phyloP scores from a whole-genome alignment of 1,284 basidiomycete genomes.

The Exobasidium cylindrosporum region DNA sequence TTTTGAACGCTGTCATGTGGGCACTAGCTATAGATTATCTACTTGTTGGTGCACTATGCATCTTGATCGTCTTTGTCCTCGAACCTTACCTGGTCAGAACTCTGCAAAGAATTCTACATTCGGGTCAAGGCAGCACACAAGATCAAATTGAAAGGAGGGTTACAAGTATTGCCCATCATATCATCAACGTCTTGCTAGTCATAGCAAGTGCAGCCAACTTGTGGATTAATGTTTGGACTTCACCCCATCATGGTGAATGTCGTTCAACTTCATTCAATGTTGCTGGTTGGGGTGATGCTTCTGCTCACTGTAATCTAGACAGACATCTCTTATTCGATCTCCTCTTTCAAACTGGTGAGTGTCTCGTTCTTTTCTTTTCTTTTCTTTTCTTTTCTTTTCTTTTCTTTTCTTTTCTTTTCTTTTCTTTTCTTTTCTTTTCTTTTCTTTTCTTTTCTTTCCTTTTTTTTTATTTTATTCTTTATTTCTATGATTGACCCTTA shows the following conservation, averaged over 20 bases:
- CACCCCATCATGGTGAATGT: constrained; percentile 13
- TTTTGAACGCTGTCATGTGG: constrained; percentile 35
- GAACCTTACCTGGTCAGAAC: constrained; percentile 4
- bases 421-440: background rate
- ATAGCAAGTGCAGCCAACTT: constrained; percentile 24
- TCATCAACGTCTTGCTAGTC: constrained; percentile 23
- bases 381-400: background rate
- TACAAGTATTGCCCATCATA: constrained; percentile 2
- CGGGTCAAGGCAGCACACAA: background rate
- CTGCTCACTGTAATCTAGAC: background rate
- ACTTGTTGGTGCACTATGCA: constrained; percentile 24
- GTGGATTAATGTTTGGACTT: constrained; percentile 35
- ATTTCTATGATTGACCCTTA: background rate
- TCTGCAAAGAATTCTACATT: background rate
- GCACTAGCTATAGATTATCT: constrained; percentile 37
- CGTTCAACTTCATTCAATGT: background rate
- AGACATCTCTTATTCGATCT: background rate
- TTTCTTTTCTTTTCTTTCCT: background rate
- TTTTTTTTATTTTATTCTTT: background rate
- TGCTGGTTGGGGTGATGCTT: background rate
- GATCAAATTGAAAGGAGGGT: background rate
- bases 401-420: no score
- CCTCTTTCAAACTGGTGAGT: background rate
- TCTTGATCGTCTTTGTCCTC: constrained; percentile 19
- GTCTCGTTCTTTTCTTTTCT: background rate